Evolutionary conservation across 2,329 filamentous ascomycete species (phyloP), one percentile per base, ranked within the genome.

Genomic region (Fusarium avenaceum): DNA sequence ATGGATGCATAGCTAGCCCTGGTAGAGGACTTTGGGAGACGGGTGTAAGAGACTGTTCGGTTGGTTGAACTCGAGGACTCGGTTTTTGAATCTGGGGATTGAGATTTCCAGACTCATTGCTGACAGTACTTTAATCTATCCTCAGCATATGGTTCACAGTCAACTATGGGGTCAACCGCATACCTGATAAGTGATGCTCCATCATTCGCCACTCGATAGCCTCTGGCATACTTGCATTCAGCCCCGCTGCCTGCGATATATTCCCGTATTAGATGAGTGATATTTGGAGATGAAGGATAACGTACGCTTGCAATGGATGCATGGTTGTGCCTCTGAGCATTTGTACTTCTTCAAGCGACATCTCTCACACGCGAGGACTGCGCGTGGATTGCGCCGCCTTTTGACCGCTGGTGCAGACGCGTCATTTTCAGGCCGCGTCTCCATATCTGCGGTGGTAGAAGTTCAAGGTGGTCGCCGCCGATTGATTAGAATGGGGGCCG

Each of bases 221-320:
- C 54, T 52, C 54, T 57, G 17, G 32, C 47, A 57, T 57, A 57
- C 47, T 52, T 52, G 32, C 54, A 57, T 30, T 57, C 47, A 22
- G 40, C 39, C 24, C 48, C 55, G 4, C 48, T 44, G 15, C 48
- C 55, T 57, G 20, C 19, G 14, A 3, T 10, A 30, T 30, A 17
- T 47, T 8, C 15, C 22, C 19, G 5, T 39, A 17, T 54, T 22
- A 46, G 42, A 48, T 24, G 6, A 14, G 26, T 32, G 7, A 7
- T 15, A 3, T 7, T 13, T 11, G 11, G 4, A 19, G 6, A 6
- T 13, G 14, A 17, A 10, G 2, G 33, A 48, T 17, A 47, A 52
- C 55, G 19, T 39, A 57, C 55, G 32, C 13, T 57, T 45, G 24
- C 55, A 57, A 15, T 57, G 48, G 17, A 13, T 39, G 19, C 55